Evolutionary conservation across 2,329 filamentous ascomycete genomes (phyloP).

Genomic region (Pseudocercospora macadamiae): DNA sequence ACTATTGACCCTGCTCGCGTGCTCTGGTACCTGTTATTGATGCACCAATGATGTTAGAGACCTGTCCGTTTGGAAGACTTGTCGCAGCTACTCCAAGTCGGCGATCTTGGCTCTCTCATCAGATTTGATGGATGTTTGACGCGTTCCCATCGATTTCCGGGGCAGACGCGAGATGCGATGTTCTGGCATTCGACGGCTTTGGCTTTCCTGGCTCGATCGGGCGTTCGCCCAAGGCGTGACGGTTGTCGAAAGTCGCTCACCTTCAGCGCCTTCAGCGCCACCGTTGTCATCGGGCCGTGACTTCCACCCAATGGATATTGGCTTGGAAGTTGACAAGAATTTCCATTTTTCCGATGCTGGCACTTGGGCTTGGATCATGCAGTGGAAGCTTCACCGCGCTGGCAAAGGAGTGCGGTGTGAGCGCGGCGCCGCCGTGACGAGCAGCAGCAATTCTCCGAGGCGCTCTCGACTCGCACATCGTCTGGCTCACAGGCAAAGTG

Average conservation of each 20-base stretch:
- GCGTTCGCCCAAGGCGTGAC: neutral
- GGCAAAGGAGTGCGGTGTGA: no score
- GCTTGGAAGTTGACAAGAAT: neutral
- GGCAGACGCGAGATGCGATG: neutral
- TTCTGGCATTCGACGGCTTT: constrained; percentile 1
- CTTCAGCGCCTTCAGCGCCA: neutral
- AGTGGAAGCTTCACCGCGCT: neutral
- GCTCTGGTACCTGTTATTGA: no score
- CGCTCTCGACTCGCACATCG: neutral
- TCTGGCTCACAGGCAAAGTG: neutral
- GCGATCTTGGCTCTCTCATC: neutral
- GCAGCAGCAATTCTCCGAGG: neutral
- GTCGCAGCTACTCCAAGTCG: neutral
- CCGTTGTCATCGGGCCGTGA: neutral
- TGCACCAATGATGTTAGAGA: no score
- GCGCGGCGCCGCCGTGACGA: neutral
- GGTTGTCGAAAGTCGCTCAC: neutral
- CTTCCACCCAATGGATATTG: neutral
- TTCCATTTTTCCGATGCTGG: neutral
- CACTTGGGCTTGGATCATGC: no score
- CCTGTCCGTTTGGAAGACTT: no score
- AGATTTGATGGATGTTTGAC: neutral
- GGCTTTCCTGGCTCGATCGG: neutral
- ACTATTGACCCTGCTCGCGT: no score
- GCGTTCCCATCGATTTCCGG: neutral